Evolutionary conservation across 768 basidiomycete genomes (phyloP).

Genomic region (Auricularia sp.): DNA sequence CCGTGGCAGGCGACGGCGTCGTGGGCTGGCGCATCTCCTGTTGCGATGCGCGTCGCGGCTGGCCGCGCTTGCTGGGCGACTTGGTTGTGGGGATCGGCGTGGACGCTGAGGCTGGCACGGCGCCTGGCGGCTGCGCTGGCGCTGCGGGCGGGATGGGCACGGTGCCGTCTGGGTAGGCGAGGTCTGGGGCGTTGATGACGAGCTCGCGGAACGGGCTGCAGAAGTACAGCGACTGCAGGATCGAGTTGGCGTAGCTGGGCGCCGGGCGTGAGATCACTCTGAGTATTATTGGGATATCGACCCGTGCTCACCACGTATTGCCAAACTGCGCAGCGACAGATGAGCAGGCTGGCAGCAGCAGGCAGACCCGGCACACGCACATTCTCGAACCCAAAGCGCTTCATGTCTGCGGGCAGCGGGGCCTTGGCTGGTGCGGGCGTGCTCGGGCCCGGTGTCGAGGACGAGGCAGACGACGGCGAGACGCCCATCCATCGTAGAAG

Average conservation of each 20-base stretch:
- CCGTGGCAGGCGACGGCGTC: not conserved
- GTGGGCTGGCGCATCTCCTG: not conserved
- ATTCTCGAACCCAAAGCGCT: conserved; percentile 95
- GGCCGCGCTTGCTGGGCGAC: not conserved
- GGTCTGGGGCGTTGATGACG: conserved; percentile 58
- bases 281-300: conserved; percentile 11
- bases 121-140: conserved; percentile 23
- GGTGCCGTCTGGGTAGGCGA: conserved; percentile 24
- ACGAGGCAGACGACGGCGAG: conserved; percentile 2
- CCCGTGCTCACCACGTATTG: conserved; percentile 71
- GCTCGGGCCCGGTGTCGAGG: not conserved
- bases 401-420: conserved; percentile 46
- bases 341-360: not conserved
- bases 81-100: conserved; percentile 18
- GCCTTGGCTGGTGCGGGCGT: conserved; percentile 1
- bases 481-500: conserved; percentile 11
- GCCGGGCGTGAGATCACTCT: not conserved
- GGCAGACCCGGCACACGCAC: conserved; percentile 37
- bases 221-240: conserved; percentile 93
- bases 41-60: conserved; percentile 4
- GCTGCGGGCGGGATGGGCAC: too few relatives aligned
- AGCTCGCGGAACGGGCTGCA: conserved; percentile 89
- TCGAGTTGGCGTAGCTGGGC: conserved; percentile 92
- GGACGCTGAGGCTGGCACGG: conserved; percentile 16
- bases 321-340: conserved; percentile 56